Percentiles rank a stretch among this genome's conserved stretches.
These are phyloP conservation scores for Salix dunnii DNA, from an alignment of 345 rosid genomes.

Conservation along the genomic window DNA sequence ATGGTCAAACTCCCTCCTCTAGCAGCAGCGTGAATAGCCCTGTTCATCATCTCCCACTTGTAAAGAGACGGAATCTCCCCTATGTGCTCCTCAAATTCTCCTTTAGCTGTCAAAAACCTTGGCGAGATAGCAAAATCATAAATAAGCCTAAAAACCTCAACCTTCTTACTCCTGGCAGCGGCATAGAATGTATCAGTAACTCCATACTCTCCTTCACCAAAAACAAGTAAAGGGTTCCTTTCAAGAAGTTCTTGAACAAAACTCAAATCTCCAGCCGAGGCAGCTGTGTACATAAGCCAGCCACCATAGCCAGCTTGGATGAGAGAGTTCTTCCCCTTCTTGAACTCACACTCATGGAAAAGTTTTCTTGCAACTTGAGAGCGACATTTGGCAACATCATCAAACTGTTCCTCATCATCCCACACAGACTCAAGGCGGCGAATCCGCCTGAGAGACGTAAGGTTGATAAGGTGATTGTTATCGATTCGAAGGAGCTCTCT, in stretches of 20 bases:
- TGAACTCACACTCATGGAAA: conserved; percentile 55
- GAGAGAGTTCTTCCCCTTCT: conserved; percentile 57
- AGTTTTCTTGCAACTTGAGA: conserved; percentile 68
- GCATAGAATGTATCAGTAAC: conserved; percentile 84
- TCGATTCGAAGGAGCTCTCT: conserved; percentile 81
- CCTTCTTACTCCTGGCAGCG: conserved; percentile 73
- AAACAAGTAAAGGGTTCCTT: conserved; percentile 66
- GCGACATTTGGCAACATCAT: conserved; percentile 65
- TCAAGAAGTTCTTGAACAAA: conserved; percentile 69
- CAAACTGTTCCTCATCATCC: conserved; percentile 73
- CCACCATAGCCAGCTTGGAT: conserved; percentile 77
- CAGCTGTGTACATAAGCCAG: conserved; percentile 90
- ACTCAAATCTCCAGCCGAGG: conserved; percentile 79
- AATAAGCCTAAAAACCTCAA: conserved; percentile 56
- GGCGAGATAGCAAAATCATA: conserved; percentile 68
- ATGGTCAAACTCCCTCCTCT: conserved; percentile 70
- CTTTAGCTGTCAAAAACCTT: conserved; percentile 48
- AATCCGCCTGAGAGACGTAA: conserved; percentile 86
- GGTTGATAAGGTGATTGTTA: conserved; percentile 77
- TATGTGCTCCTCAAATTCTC: conserved; percentile 51
- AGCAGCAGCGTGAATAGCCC: conserved; percentile 86
- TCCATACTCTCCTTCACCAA: conserved; percentile 95
- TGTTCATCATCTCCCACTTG: conserved; percentile 72
- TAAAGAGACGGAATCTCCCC: conserved; percentile 60
- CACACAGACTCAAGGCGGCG: conserved; percentile 93